phyloP scores from a whole-genome alignment of 345 rosid species.

The Melastoma malabathricum region DNA sequence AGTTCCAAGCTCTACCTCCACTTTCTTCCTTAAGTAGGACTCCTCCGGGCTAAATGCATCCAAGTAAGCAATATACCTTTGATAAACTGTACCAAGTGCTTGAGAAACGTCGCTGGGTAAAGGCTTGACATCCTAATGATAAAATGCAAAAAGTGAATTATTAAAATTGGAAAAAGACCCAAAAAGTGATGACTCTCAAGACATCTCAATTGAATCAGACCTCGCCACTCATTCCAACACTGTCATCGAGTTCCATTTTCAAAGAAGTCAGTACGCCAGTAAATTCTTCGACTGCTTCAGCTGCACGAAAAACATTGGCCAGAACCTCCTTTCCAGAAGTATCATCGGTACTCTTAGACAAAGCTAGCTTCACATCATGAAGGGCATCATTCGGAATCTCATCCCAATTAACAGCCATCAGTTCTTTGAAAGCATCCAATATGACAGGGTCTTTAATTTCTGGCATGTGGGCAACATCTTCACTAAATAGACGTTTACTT shows the following conservation, averaged over 20 bases:
- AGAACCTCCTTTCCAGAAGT: constrained; percentile 63
- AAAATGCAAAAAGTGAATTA: constrained; percentile 11
- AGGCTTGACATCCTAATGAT: constrained; percentile 51
- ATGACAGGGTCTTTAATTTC: constrained; percentile 42
- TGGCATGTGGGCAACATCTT: constrained; percentile 59
- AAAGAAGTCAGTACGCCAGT: constrained; percentile 51
- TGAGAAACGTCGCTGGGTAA: constrained; percentile 32
- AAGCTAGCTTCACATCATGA: constrained; percentile 38
- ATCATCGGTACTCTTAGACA: constrained; percentile 53
- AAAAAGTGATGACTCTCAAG: neutral
- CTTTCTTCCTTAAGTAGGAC: constrained; percentile 66
- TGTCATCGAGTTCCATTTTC: constrained; percentile 84
- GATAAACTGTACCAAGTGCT: constrained; percentile 43
- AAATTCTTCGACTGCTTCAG: constrained; percentile 87
- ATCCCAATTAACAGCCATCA: constrained; percentile 80
- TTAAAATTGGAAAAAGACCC: neutral
- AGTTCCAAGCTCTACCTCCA: constrained; percentile 83
- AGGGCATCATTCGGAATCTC: constrained; percentile 41
- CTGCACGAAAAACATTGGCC: constrained; percentile 56
- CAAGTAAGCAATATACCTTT: constrained; percentile 52
- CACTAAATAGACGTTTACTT: constrained; percentile 37
- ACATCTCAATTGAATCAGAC: constrained; percentile 17
- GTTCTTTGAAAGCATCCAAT: constrained; percentile 50
- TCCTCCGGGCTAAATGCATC: constrained; percentile 73
- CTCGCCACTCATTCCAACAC: constrained; percentile 84